A percentile compares a stretch with the other conserved stretches of the same genome.
Evolutionary conservation across 148 eudicot species (phyloP).

Genomic region (Selenicereus undatus): DNA sequence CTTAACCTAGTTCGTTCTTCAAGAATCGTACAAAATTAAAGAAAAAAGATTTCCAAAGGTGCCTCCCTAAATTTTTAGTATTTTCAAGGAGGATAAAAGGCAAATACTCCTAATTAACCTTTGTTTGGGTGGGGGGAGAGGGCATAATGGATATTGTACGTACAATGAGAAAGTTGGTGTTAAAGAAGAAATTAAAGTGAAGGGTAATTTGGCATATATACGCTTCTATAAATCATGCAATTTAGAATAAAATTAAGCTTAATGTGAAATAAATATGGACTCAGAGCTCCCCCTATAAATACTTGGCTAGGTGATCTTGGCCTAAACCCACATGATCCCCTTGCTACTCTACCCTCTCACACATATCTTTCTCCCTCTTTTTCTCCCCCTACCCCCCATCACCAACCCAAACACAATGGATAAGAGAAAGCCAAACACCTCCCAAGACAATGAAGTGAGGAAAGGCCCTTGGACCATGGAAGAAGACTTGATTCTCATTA

Average conservation of each 20-base stretch:
- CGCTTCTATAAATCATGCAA: not conserved
- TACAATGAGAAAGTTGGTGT: not conserved
- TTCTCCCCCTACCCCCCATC: slow-evolving; percentile 10
- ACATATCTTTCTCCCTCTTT: not conserved
- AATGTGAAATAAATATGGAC: slow-evolving; percentile 1
- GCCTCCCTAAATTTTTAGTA: too few relatives aligned
- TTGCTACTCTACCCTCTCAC: not conserved
- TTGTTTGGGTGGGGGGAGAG: not conserved
- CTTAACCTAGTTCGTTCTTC: too few relatives aligned
- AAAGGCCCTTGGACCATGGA: slow-evolving; percentile 99
- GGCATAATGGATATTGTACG: not conserved
- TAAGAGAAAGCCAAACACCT: slow-evolving; percentile 40
- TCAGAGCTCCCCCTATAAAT: slow-evolving; percentile 42
- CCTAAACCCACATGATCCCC: slow-evolving; percentile 19
- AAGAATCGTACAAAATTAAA: too few relatives aligned
- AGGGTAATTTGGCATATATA: not conserved
- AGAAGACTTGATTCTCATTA: slow-evolving; percentile 83
- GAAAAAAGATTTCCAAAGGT: too few relatives aligned
- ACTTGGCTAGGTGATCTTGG: slow-evolving; percentile 27
- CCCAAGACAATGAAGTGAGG: slow-evolving; percentile 69
- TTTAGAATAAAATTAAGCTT: not conserved
- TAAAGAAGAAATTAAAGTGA: not conserved
- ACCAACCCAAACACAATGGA: slow-evolving; percentile 43
- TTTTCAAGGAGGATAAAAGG: too few relatives aligned
- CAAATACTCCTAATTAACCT: not conserved